Conservation (phyloP, 352 stramenopile genomes). For the Phytophthora constricta region DNA sequence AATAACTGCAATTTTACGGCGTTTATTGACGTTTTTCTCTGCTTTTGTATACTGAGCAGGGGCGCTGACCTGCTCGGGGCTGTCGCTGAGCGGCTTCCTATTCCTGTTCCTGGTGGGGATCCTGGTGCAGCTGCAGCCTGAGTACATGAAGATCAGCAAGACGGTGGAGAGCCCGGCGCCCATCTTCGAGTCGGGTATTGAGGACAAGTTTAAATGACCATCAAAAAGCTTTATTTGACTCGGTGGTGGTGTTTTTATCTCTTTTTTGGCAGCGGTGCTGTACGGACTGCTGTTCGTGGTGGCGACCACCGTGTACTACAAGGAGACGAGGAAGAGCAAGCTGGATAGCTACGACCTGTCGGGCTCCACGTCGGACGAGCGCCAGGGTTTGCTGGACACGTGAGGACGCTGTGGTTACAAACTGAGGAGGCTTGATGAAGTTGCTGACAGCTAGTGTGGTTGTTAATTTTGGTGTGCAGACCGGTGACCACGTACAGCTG, state of each 20-base stretch:
- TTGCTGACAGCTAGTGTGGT: not conserved
- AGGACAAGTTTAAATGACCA: not conserved
- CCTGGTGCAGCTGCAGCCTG: conserved; percentile 75
- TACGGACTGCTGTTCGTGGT: conserved; percentile 78
- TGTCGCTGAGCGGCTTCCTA: conserved; percentile 77
- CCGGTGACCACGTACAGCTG: conserved; percentile 44
- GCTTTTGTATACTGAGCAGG: no score
- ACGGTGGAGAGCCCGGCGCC: conserved; percentile 63
- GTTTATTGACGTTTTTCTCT: no score
- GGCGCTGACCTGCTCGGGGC: conserved; percentile 76
- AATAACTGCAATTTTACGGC: no score
- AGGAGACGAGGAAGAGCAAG: conserved; percentile 67
- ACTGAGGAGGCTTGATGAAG: not conserved
- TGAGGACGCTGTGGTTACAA: conserved; percentile 21
- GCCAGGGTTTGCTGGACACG: conserved; percentile 67
- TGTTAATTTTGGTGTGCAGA: conserved; percentile 16
- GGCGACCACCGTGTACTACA: conserved; percentile 71
- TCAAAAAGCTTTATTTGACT: not conserved
- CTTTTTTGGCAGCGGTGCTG: conserved; percentile 48
- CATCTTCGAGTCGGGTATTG: conserved; percentile 72
- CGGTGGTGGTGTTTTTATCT: not conserved
- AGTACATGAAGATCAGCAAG: conserved; percentile 89
- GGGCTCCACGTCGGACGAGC: conserved; percentile 56
- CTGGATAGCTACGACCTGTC: conserved; percentile 49
- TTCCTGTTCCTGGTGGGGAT: conserved; percentile 75